These are phyloP conservation scores for Pseudonitzschia pungens DNA, from an alignment of 108 stramenopile genomes.

Conservation along the genomic window DNA sequence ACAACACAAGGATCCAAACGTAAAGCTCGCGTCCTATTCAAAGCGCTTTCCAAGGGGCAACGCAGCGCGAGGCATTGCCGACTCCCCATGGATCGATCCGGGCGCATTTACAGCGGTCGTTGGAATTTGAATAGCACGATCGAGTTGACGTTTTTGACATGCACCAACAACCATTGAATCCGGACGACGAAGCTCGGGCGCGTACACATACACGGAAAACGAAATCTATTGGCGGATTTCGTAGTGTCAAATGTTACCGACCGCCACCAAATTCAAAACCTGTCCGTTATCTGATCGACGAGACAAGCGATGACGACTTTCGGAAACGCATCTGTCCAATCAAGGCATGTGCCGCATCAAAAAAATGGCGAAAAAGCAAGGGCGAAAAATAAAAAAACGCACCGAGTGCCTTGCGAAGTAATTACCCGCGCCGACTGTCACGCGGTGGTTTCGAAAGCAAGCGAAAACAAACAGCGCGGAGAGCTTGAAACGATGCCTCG, in stretches of 20 bases:
- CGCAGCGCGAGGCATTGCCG: background rate
- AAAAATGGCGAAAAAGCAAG: background rate
- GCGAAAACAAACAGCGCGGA: background rate
- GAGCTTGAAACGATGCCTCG: slow-evolving; percentile 3
- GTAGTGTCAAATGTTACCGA: slow-evolving; percentile 12
- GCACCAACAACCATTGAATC: slow-evolving; percentile 3
- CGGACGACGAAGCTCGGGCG: background rate
- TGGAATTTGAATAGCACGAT: background rate
- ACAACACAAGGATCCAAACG: background rate
- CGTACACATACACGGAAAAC: too few species aligned
- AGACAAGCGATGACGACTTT: background rate
- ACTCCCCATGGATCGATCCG: background rate
- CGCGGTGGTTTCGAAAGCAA: slow-evolving; percentile 1
- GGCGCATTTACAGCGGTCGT: slow-evolving; percentile 4
- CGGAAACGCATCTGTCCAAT: slow-evolving; percentile 6
- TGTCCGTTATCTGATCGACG: background rate
- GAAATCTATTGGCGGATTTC: slow-evolving; percentile 4
- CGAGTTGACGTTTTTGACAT: slow-evolving; percentile 7
- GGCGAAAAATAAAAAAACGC: background rate
- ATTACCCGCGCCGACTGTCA: background rate
- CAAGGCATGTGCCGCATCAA: slow-evolving; percentile 2
- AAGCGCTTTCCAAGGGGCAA: background rate
- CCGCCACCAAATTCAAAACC: slow-evolving; percentile 12
- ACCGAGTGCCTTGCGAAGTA: background rate
- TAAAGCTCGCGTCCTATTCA: background rate